Conservation (phyloP, 192 early-diverging fungal species). For the Coemansia erecta region DNA sequence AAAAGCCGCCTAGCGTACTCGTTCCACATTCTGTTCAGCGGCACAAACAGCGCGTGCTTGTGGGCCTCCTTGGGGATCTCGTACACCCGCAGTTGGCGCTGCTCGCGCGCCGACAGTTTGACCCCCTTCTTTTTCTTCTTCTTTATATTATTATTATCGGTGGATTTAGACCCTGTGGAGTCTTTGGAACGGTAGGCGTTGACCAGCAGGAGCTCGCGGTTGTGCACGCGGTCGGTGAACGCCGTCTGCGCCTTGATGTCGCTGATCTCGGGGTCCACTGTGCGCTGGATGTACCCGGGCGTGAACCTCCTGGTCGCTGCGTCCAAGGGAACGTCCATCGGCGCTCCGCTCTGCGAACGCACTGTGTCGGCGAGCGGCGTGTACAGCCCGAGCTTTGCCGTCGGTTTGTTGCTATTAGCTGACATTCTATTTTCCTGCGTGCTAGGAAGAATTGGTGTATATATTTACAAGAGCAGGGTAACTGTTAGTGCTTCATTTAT, state of each 20-base stretch:
- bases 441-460: neutral
- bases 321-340: constrained; percentile 26
- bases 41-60: constrained; percentile 62
- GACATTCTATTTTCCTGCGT: no score
- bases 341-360: constrained; percentile 22
- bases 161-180: no score
- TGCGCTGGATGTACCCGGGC: constrained; percentile 20
- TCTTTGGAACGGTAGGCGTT: constrained; percentile 32
- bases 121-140: constrained; percentile 1
- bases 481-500: no score
- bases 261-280: constrained; percentile 17
- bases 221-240: constrained; percentile 36
- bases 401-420: neutral
- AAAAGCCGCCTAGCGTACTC: constrained; percentile 71
- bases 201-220: constrained; percentile 35
- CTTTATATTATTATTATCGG: no score
- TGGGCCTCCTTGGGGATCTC: constrained; percentile 60
- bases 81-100: constrained; percentile 59
- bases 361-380: constrained; percentile 17
- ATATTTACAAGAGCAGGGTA: neutral
- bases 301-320: constrained; percentile 23
- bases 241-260: constrained; percentile 12
- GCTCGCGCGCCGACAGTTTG: constrained; percentile 58
- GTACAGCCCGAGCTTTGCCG: constrained; percentile 25
- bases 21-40: constrained; percentile 75